Conservation (phyloP, 2,329 filamentous ascomycete species). For the Aspergillus pseudonomiae region DNA sequence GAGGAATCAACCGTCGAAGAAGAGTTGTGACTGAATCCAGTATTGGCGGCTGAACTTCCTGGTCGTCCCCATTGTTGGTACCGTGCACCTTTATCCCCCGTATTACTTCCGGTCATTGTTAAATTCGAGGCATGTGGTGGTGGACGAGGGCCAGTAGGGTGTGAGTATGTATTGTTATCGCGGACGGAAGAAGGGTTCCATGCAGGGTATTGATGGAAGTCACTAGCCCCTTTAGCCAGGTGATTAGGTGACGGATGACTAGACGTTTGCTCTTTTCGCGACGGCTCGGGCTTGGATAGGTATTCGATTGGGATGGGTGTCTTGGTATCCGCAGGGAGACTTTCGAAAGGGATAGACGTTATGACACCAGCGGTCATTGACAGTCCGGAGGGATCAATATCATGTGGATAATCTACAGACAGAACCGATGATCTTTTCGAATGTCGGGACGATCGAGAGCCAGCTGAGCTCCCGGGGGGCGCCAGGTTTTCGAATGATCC, state of each 20-base stretch:
- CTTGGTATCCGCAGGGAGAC: constrained; percentile 64
- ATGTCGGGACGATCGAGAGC: constrained; percentile 74
- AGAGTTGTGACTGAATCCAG: constrained; percentile 59
- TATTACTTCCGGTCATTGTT: constrained; percentile 72
- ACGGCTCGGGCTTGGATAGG: constrained; percentile 66
- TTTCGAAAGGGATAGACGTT: constrained; percentile 86
- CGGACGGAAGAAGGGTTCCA: constrained; percentile 61
- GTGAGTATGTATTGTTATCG: constrained; percentile 55
- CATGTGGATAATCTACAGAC: constrained; percentile 70
- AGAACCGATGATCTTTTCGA: constrained; percentile 70
- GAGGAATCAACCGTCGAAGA: constrained; percentile 60
- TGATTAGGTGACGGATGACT: constrained; percentile 85
- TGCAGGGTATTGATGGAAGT: constrained; percentile 88
- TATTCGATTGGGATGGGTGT: constrained; percentile 75
- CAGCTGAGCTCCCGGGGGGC: constrained; percentile 63
- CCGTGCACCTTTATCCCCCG: constrained; percentile 69
- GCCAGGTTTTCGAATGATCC: constrained; percentile 61
- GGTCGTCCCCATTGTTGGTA: constrained; percentile 76
- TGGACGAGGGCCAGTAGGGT: constrained; percentile 64
- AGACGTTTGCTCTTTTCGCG: constrained; percentile 72
- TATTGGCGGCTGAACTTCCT: constrained; percentile 59
- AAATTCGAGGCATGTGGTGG: constrained; percentile 57
- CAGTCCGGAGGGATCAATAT: constrained; percentile 62
- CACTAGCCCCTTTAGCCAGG: constrained; percentile 72
- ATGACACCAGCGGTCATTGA: constrained; percentile 80